phyloP scores from a whole-genome alignment of 495 filamentous ascomycete genomes.

The Hypomontagnella submonticulosa region DNA sequence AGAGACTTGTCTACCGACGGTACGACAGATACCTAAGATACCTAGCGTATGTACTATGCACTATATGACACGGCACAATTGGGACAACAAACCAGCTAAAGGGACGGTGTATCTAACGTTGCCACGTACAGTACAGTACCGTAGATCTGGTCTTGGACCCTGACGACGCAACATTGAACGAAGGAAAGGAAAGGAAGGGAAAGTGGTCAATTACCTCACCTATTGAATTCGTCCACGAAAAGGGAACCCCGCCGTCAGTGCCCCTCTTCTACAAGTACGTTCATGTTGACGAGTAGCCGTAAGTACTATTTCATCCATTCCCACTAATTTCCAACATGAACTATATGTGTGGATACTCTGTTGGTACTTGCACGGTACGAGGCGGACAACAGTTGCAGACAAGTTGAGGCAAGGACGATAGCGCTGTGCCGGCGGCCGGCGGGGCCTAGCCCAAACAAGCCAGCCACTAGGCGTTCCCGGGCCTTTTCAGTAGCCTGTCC shows the following conservation, averaged over 20 bases:
- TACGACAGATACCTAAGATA: not conserved
- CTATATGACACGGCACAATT: not conserved
- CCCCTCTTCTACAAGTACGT: constrained; percentile 27
- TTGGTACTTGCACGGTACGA: no score
- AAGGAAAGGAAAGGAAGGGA: not conserved
- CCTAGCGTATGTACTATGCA: not conserved
- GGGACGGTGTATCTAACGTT: constrained; percentile 12
- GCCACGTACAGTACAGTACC: constrained; percentile 40
- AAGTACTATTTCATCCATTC: not conserved
- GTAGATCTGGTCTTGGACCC: constrained; percentile 38
- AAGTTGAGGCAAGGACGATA: constrained; percentile 1
- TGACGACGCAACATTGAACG: constrained; percentile 21
- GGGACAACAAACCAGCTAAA: no score
- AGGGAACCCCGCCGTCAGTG: constrained; percentile 35
- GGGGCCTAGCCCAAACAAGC: constrained; percentile 30
- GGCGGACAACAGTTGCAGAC: no score
- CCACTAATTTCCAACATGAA: not conserved
- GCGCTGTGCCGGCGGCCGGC: constrained; percentile 29
- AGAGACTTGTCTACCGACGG: not conserved
- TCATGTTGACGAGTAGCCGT: no score
- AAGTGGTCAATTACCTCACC: constrained; percentile 42
- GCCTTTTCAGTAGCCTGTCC: constrained; percentile 40
- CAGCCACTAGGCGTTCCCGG: constrained; percentile 44
- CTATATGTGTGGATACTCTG: constrained; percentile 1
- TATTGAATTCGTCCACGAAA: constrained; percentile 44